Percentiles rank a stretch among this genome's conserved stretches.
phyloP scores from a whole-genome alignment of 2,329 filamentous ascomycete genomes.

The Penicillium sp. region DNA sequence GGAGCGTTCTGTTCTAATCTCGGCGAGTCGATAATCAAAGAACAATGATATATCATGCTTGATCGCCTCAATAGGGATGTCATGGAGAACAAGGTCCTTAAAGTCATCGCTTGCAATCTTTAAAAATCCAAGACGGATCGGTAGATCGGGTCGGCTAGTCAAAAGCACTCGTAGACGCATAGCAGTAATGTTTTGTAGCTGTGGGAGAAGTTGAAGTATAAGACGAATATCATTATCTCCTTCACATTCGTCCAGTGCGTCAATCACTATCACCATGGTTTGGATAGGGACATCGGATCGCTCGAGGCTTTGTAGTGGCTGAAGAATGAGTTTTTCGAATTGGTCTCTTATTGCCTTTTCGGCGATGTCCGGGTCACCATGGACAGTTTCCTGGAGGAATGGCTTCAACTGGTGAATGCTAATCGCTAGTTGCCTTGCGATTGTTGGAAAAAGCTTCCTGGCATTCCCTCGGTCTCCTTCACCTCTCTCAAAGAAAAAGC shows the following conservation, averaged over 20 bases:
- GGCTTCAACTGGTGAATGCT: not conserved
- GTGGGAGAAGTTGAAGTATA: not conserved
- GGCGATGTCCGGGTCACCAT: not conserved
- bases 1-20: not conserved
- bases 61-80: not conserved
- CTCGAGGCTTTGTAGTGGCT: not conserved
- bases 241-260: not conserved
- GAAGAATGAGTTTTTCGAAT: not conserved
- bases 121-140: not conserved
- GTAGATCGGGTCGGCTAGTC: not conserved
- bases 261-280: not conserved
- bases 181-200: not conserved
- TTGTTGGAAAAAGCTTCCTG: not conserved
- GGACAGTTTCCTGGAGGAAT: not conserved
- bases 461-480: not conserved
- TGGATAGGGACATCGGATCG: not conserved
- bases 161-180: not conserved
- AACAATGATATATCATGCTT: not conserved
- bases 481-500: not conserved
- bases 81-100: not conserved
- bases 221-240: not conserved
- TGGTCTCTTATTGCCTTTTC: not conserved
- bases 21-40: not conserved
- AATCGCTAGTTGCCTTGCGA: not conserved
- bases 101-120: not conserved